Evolutionary conservation across 2,329 filamentous ascomycete species (phyloP), one percentile per base, ranked within the genome.

Genomic region (Chaetomium olivaceum): DNA sequence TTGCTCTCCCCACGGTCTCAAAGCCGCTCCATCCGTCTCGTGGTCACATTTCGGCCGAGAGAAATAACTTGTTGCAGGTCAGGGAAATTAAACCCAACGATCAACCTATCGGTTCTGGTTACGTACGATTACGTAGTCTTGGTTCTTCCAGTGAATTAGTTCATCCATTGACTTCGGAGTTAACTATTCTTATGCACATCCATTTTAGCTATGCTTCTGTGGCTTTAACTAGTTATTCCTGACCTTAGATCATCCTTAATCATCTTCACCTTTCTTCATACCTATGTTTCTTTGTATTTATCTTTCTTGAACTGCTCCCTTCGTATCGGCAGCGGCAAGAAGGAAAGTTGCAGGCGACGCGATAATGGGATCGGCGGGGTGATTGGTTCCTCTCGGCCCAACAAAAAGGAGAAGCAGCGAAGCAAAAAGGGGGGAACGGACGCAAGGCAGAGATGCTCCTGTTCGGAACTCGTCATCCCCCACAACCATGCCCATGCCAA

Each of bases 331-430:
- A 27, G 51, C 48, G 21, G 27, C 8, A 55, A 65, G 36, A 59
- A 58, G 33, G 33, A 50, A 62, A 55, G 59, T 54, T 27, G 25
- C 39, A 48, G 12, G 39, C 36, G 60, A 67, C 27, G 57, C 48
- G 43, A 59, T 56, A 63, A 67, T 64, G 60, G 43, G 61, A 63
- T 65, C 62, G 60, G 62, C 58, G 56, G 43, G 51, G 62, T 52
- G 56, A 64, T 63, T 58, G 46, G 62, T 36, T 43, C 25, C 48
- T 57, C 55, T 58, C 43, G 33, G 29, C 46, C 59, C 52, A 63
- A 43, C 59, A 29, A 63, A 55, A 52, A 25, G 27, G 14, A 50
- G 64, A 61, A 27, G 31, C 31, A 14, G 65, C 7, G 16, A 55
- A 29, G 21, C 29, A 65, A 59, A 63, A 63, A 33, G 62, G 58